A percentile compares a stretch with the other conserved stretches of the same genome.
Conservation (phyloP, 768 basidiomycete genomes). For the Tricholoma sp. region DNA sequence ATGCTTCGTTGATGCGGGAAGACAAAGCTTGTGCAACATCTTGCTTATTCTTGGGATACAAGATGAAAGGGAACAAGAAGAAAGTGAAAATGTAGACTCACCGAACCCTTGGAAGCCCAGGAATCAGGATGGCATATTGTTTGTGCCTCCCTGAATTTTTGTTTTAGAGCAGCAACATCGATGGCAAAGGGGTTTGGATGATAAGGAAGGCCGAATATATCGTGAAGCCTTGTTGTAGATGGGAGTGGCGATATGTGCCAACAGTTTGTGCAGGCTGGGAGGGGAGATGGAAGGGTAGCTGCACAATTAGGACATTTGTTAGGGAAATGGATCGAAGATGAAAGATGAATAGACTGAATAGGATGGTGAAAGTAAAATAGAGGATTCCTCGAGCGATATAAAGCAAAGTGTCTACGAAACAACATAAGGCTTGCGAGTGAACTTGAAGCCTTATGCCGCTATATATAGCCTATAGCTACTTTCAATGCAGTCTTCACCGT, state of each 20-base stretch:
- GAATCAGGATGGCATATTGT: conserved; percentile 81
- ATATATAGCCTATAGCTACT: no score
- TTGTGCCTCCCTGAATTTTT: conserved; percentile 67
- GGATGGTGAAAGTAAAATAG: background rate
- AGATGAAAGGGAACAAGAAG: conserved; percentile 5
- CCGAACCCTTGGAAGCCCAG: conserved; percentile 66
- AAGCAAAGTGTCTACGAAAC: background rate
- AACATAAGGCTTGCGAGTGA: background rate
- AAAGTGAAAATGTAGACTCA: conserved; percentile 24
- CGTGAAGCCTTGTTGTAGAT: conserved; percentile 52
- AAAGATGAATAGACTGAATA: background rate
- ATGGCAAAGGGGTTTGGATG: conserved; percentile 68
- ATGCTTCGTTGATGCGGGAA: conserved; percentile 76
- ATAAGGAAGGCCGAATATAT: conserved; percentile 59
- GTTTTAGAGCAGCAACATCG: conserved; percentile 53
- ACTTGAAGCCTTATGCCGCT: no score
- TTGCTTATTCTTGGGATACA: conserved; percentile 41
- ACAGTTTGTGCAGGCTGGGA: conserved; percentile 77
- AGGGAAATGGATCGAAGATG: conserved; percentile 8
- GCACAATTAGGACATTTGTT: conserved; percentile 59
- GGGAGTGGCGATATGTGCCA: conserved; percentile 59
- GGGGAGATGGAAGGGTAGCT: conserved; percentile 48
- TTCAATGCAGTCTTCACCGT: conserved; percentile 7
- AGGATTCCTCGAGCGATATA: background rate
- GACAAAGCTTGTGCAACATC: conserved; percentile 63